These are phyloP conservation scores for Saccharomyces hybrid DNA, from an alignment of 1,139 yeast genomes.

Conservation along the genomic window DNA sequence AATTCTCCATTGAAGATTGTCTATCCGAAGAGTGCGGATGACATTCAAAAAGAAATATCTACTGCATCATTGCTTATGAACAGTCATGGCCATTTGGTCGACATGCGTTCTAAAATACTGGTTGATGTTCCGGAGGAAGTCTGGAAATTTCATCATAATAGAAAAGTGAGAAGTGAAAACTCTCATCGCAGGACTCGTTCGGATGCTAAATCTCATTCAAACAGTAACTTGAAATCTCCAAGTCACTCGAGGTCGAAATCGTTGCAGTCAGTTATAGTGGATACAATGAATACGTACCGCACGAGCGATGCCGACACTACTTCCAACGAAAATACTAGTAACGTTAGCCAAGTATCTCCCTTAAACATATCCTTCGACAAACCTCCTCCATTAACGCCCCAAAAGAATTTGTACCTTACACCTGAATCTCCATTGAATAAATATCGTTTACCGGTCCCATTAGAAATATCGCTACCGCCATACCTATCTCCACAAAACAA, in stretches of 20 bases:
- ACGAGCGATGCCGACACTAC: constrained; percentile 1
- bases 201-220: neutral
- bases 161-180: neutral
- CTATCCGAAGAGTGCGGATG: constrained; percentile 12
- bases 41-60: neutral
- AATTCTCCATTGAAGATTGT: constrained; percentile 14
- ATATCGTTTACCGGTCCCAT: constrained; percentile 32
- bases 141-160: constrained; percentile 22
- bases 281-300: constrained; percentile 18
- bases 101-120: constrained; percentile 27
- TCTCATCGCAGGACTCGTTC: neutral
- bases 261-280: constrained; percentile 25
- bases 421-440: constrained; percentile 33
- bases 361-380: constrained; percentile 5
- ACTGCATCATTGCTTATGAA: neutral
- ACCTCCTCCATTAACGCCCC: neutral
- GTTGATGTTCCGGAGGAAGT: constrained; percentile 28
- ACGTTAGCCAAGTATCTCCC: constrained; percentile 9
- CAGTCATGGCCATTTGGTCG: constrained; percentile 22
- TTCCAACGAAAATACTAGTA: neutral
- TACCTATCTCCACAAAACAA: constrained; percentile 32
- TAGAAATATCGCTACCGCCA: constrained; percentile 34
- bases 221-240: neutral
- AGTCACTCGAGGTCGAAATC: constrained; percentile 17
- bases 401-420: constrained; percentile 25